Evolutionary conservation across 108 stramenopile species (phyloP).

Genomic region (Mayamaea pseudoterrestris): DNA sequence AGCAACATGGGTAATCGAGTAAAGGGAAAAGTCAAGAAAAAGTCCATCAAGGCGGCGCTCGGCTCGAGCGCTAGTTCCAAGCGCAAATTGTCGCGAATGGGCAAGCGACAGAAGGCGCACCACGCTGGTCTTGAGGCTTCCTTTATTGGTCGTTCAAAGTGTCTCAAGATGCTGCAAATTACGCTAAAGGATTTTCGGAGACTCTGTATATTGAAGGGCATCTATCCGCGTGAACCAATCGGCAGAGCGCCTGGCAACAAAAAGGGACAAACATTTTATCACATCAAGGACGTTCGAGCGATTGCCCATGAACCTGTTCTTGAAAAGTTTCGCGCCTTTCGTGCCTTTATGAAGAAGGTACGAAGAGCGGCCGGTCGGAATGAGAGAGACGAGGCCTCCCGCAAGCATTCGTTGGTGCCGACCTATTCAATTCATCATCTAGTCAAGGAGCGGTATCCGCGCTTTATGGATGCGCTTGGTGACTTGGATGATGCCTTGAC

Average conservation of each 20-base stretch:
- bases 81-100: constrained; percentile 93
- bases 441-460: constrained; percentile 96
- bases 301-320: constrained; percentile 96
- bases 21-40: constrained; percentile 72
- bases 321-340: constrained; percentile 92
- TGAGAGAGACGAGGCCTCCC: constrained; percentile 81
- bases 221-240: constrained; percentile 94
- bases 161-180: constrained; percentile 86
- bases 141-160: constrained; percentile 88
- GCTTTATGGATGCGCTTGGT: constrained; percentile 88
- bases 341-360: constrained; percentile 92
- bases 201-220: constrained; percentile 98
- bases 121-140: constrained; percentile 87
- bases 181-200: constrained; percentile 96
- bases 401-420: constrained; percentile 66
- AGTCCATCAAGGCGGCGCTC: constrained; percentile 84
- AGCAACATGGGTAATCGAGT: constrained; percentile 74
- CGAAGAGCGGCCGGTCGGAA: constrained; percentile 67
- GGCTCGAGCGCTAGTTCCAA: constrained; percentile 83
- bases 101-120: constrained; percentile 89
- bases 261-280: constrained; percentile 92
- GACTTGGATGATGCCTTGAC: constrained; percentile 98
- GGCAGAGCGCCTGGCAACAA: constrained; percentile 78
- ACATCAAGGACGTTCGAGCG: constrained; percentile 93
- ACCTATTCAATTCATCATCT: constrained; percentile 92